Evolutionary conservation across 176 grass and related monocot genomes (phyloP), one percentile per base, ranked within the genome.

Genomic region (Triticum turgidum): DNA sequence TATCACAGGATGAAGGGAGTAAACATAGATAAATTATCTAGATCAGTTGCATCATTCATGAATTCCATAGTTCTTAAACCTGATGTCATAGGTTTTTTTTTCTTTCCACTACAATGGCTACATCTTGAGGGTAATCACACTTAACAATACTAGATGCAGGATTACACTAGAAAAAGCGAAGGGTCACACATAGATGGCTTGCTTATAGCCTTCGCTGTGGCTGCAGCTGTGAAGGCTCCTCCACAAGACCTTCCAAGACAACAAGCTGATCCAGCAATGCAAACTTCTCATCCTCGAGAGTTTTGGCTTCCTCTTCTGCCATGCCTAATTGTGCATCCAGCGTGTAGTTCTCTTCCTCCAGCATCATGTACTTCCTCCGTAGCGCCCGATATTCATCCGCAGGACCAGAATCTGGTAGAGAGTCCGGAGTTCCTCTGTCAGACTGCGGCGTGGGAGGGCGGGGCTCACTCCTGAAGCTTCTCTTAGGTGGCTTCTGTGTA

Each of bases 261-360:
- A 99, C 94, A 81, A 99, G 97, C 81, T 99, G 85, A 91, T 96
- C 97, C 89, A 96, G 83, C 71, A 99, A 82, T 10, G 89, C 92
- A 61, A 45, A 61, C 71, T 99, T 99, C 56, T 96, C 86, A 44
- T 90, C 86, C 66, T 93, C 88, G 4, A 99, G 81, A 69, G 81
- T 81, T 20, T 76, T 87, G 22, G 89, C 82, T 68, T 96, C 87
- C 62, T 88, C 89, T 68, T 94, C 92, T 51, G 84, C 90, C 80
- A 81, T 75, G 82, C 30, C 69, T 80, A 96, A 86, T 22, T 93
- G 81, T 38, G 82, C 91, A 58, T 96, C 97, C 47, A 99, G 65
- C 14, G 88, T 86, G 69, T 90, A 87, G 77, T 88, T 96, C 44
- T 99, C 97, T 77, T 96, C 97, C 76, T 96, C 97, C 85, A 99